Evolutionary conservation across 441 rosid species (phyloP).

Genomic region (Arabidopsis hybrid): DNA sequence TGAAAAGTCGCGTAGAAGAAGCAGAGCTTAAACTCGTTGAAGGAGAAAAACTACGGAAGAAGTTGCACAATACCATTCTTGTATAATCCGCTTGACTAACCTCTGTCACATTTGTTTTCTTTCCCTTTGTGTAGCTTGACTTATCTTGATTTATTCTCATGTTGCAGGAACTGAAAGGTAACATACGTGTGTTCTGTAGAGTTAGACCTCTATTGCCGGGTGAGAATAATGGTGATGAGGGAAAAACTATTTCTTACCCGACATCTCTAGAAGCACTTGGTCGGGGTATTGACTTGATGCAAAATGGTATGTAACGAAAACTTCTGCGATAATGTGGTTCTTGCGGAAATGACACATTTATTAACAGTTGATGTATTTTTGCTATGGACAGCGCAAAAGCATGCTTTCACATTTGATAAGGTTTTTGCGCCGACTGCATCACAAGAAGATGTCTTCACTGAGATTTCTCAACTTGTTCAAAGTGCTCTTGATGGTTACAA

Average conservation of each 20-base stretch:
- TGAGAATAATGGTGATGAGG: conserved; percentile 51
- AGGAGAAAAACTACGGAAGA: conserved; percentile 68
- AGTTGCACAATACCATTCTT: conserved; percentile 65
- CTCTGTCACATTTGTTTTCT: conserved; percentile 7
- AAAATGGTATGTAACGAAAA: conserved; percentile 52
- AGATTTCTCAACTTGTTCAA: conserved; percentile 69
- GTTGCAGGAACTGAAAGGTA: conserved; percentile 67
- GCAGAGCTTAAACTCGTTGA: conserved; percentile 58
- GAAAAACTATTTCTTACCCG: conserved; percentile 54
- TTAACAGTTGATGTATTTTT: conserved; percentile 11
- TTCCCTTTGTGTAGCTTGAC: conserved; percentile 21
- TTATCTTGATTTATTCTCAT: conserved; percentile 21
- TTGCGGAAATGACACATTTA: neutral
- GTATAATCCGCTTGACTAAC: conserved; percentile 16
- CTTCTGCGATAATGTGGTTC: conserved; percentile 9
- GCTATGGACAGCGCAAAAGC: conserved; percentile 53
- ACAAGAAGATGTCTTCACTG: conserved; percentile 63
- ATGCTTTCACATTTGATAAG: conserved; percentile 60
- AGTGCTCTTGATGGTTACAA: conserved; percentile 79
- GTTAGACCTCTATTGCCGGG: conserved; percentile 64
- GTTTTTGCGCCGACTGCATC: conserved; percentile 56
- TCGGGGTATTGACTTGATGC: conserved; percentile 59
- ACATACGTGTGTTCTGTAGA: conserved; percentile 71
- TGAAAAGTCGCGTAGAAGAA: conserved; percentile 54
- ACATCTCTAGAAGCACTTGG: conserved; percentile 61